phyloP scores from a whole-genome alignment of 129 eudicot species.

The Erigeron canadensis region DNA sequence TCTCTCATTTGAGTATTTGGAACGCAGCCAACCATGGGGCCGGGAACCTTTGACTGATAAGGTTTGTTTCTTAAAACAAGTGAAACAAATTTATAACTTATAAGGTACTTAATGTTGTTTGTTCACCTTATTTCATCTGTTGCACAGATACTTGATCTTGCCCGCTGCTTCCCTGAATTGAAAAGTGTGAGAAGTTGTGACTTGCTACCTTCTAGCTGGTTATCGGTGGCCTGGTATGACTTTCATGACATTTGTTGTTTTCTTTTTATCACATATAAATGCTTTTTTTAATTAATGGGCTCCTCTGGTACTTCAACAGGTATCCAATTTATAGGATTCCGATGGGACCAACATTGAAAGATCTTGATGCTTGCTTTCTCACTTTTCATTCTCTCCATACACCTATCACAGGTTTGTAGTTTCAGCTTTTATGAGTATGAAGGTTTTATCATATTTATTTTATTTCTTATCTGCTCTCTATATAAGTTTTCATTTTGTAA shows the following conservation, averaged over 20 bases:
- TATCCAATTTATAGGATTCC: slow-evolving; percentile 92
- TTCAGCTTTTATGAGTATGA: slow-evolving; percentile 8
- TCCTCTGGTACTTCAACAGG: slow-evolving; percentile 39
- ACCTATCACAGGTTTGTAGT: slow-evolving; percentile 50
- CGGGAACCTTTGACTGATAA: slow-evolving; percentile 87
- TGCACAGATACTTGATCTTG: slow-evolving; percentile 77
- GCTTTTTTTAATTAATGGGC: slow-evolving; percentile 14
- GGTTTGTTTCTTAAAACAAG: slow-evolving; percentile 36
- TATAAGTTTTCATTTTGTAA: background rate
- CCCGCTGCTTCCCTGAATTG: slow-evolving; percentile 64
- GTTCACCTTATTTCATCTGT: slow-evolving; percentile 2
- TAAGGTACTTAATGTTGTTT: background rate
- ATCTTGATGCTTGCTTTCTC: slow-evolving; percentile 92
- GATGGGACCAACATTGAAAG: slow-evolving; percentile 77
- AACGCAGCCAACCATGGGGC: slow-evolving; percentile 66
- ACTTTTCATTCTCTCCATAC: slow-evolving; percentile 84
- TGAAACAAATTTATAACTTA: background rate
- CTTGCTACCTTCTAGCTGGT: slow-evolving; percentile 77
- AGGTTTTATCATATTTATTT: background rate
- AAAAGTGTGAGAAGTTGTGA: slow-evolving; percentile 69
- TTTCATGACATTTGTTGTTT: slow-evolving; percentile 4
- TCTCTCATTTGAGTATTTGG: slow-evolving; percentile 72
- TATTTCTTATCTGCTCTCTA: background rate
- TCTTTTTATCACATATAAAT: background rate
- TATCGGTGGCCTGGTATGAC: slow-evolving; percentile 92